Evolutionary conservation across 1,284 basidiomycete genomes (phyloP), one percentile per base, ranked within the genome.

Genomic region (Irpex sp.): DNA sequence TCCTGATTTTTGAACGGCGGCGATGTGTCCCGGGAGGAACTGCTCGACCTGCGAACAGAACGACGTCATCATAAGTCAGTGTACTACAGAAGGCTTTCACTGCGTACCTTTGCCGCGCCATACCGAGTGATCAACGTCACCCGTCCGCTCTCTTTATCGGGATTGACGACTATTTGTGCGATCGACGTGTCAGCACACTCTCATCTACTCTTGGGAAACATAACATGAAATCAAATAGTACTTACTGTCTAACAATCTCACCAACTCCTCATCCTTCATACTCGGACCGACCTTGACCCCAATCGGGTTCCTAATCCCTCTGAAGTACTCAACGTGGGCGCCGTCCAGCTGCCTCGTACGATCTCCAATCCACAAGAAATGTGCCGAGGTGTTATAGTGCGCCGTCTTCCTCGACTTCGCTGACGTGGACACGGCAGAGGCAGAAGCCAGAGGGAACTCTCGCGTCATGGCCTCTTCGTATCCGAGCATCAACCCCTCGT

Each of bases 321-420:
- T 81, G 77, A 97, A 96, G 76, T 96, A 97, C 78, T 98, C 97
- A 37, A 98, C 88, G 73, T 99, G 97, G 1, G 96, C 97, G 15
- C 95, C 95, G 64, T 89, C 87, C 2, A 98, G 78, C 76, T 97
- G 94, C 54, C 97, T 81, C n/a, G 97, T 99, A 58, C 97, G 86
- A 77, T 99, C 97, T 0, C 97, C 97, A 61, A 99, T 93, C 97
- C 97, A 99, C 64, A 98, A 78, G 76, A 97, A 97, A 75, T 97
- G 96, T 4, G 94, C 92, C 5, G 94, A 94, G 6, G 92, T 91
- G 71, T 94, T 94, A 77, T 94, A 96, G 72, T 82, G 82, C n/a
- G 80, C 82, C 44, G 44, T 47, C 13, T 17, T 47, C 44, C 15
- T 47, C 44, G 8, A 9, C 44, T 47, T 47, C 49, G 40, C 47